Base-by-base conservation (phyloP, 108 stramenopile genomes). In the Skeletonema potamos region DNA sequence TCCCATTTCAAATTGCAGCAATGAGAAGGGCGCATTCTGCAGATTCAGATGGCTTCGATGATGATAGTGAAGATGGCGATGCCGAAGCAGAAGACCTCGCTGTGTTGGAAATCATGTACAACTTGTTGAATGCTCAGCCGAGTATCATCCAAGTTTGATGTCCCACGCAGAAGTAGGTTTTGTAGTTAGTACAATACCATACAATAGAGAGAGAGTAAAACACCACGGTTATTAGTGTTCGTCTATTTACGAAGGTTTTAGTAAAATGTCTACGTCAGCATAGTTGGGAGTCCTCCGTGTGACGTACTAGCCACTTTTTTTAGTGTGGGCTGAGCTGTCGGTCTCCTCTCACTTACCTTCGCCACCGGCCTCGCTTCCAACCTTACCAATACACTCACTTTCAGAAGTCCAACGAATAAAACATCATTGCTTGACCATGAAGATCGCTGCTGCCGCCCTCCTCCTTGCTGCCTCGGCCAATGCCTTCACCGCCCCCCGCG, bases 1-100 rank as follows among this genome's bases (percentile, higher is more conserved):
- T 91, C 57, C 90, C 90, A n/a, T 82, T 91, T 34, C 83, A 87
- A 56, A 74, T 86, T 59, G 73, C 70, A 39, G 76, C 80, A 9
- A 33, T 79, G 60, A 66, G 57, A 18, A 72, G 60, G 36, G 18
- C 22, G 22, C 48, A 51, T 51, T 22, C 48, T 7, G 15, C 48
- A 22, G 48, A 51, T 51, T 36, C 8, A 29, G 24, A 57, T 54
- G 28, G 6, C 26, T 48, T 30, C 28, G 46, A 30, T 43, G 43
- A 39, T 10, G 66, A 51, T 24, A 27, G 41, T 13, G 22, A 17
- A 62, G 39, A 17, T 32, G 46, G 57, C 9, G 68, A 44, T 54
- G 12, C 29, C 22, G 43, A 41, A 13, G 51, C 39, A 11, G 64
- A 70, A 29, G 76, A 77, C 28, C 58, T 77, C 54, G 37, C 57